phyloP scores from a whole-genome alignment of 257 asterid species.

The Asclepias syriaca region DNA sequence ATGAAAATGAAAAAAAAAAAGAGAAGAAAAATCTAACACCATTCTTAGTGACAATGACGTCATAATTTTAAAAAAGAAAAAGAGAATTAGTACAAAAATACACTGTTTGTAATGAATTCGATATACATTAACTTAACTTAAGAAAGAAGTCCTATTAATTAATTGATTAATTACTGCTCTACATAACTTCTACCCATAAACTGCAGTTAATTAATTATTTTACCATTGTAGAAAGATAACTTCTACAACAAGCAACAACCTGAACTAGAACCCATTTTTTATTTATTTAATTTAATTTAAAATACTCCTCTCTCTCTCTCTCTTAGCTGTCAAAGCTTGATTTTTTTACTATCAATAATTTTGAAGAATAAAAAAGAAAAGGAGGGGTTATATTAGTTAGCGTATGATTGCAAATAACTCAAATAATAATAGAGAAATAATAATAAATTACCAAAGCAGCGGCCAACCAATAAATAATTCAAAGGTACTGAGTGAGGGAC shows the following conservation, averaged over 20 bases:
- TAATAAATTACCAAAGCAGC: constrained; percentile 23
- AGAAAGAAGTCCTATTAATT: not conserved
- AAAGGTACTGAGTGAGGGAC: constrained; percentile 22
- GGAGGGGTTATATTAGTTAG: constrained; percentile 13
- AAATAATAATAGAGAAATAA: constrained; percentile 16
- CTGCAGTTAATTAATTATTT: not conserved
- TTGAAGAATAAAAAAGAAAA: not conserved
- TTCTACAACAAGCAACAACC: constrained; percentile 16
- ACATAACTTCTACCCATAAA: not conserved
- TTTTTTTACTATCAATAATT: constrained; percentile 14
- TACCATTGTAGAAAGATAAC: constrained; percentile 9
- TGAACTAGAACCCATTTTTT: not conserved
- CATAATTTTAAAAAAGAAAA: too few species aligned
- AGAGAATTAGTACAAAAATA: too few species aligned
- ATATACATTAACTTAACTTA: too few species aligned
- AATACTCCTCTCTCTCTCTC: too few species aligned
- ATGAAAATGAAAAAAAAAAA: too few species aligned
- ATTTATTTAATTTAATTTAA: too few species aligned
- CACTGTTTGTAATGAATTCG: too few species aligned
- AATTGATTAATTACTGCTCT: not conserved
- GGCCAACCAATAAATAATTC: constrained; percentile 29
- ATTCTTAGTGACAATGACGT: not conserved
- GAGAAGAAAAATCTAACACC: too few species aligned
- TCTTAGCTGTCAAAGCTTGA: constrained; percentile 24
- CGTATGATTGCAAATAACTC: constrained; percentile 38